Percentiles rank a stretch among this genome's conserved stretches.
phyloP scores from a whole-genome alignment of 202 grass and related monocot species.

The Cymbopogon flexuosus region DNA sequence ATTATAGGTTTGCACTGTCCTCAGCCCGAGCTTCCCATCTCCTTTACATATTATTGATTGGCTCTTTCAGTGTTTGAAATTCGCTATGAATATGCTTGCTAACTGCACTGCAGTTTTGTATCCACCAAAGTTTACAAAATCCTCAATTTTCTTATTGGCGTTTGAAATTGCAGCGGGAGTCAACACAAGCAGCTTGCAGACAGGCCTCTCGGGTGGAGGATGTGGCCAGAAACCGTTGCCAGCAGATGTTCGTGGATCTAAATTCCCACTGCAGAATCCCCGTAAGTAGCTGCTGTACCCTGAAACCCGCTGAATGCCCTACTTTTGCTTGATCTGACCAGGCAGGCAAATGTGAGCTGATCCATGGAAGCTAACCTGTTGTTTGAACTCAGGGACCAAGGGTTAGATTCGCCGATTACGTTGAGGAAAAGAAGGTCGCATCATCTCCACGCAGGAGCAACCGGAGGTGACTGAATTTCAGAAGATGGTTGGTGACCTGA shows the following conservation, averaged over 20 bases:
- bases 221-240: slow-evolving; percentile 39
- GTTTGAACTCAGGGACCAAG: slow-evolving; percentile 47
- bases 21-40: background rate
- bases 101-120: background rate
- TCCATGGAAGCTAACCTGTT: background rate
- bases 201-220: slow-evolving; percentile 49
- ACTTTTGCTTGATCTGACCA: background rate
- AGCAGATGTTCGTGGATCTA: slow-evolving; percentile 65
- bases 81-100: background rate
- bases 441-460: background rate
- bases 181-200: slow-evolving; percentile 40
- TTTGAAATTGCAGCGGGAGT: slow-evolving; percentile 26
- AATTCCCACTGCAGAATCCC: slow-evolving; percentile 64
- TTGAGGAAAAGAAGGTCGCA: slow-evolving; percentile 33
- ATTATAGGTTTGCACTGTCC: background rate
- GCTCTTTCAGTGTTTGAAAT: background rate
- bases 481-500: background rate
- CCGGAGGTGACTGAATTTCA: slow-evolving; percentile 10
- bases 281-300: slow-evolving; percentile 37
- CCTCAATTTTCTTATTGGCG: background rate
- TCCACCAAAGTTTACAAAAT: background rate
- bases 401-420: slow-evolving; percentile 46
- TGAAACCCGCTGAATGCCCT: background rate
- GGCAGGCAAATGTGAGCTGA: background rate
- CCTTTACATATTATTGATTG: background rate